Evolutionary conservation across 2,329 filamentous ascomycete genomes (phyloP), one percentile per base, ranked within the genome.

Genomic region (Xylariaceae sp.): DNA sequence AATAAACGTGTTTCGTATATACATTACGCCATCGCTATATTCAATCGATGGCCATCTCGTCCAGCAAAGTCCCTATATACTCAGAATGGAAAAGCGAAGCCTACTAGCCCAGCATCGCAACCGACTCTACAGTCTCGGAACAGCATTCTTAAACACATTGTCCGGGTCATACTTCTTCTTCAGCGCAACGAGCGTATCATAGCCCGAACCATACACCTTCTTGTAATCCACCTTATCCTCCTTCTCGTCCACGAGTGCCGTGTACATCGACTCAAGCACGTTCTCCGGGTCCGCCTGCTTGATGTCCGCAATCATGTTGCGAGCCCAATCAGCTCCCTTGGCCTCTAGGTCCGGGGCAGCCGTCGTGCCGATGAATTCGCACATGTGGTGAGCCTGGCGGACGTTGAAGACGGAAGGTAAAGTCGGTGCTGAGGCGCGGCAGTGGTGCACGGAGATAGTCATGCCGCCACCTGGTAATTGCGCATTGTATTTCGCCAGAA

Each of bases 141-240:
- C 57, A 1, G 63, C 58, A 30, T 66, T 57, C 47, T 67, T 72
- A 58, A 76, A 77, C 1, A 73, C 66, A 60, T 75, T 73, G 2
- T 68, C 57, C 0, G 73, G 70, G 47, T 76, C 74, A 53, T 73
- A 73, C 50, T 70, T 66, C 56, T 66, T 66, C 61, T 77, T 74
- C 48, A 74, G 56, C 56, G 18, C 60, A 45, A 67, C 53, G 17
- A 67, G 54, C 23, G 48, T 59, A 2, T 64, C 60, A 48, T 69
- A 66, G 15, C 73, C 66, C 2, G 62, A 44, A 1, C 72, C 73
- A 53, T 70, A 76, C 3, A 73, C 69, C 15, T 64, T 66, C 37
- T 59, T 68, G 35, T 72, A 62, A 34, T 71, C 60, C 6, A 69
- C 57, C 11, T 68, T 67, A 1, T 67, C 64, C 2, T 67, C 59